Evolutionary conservation across 257 asterid species (phyloP).

Genomic region (Forsythia viridissima): DNA sequence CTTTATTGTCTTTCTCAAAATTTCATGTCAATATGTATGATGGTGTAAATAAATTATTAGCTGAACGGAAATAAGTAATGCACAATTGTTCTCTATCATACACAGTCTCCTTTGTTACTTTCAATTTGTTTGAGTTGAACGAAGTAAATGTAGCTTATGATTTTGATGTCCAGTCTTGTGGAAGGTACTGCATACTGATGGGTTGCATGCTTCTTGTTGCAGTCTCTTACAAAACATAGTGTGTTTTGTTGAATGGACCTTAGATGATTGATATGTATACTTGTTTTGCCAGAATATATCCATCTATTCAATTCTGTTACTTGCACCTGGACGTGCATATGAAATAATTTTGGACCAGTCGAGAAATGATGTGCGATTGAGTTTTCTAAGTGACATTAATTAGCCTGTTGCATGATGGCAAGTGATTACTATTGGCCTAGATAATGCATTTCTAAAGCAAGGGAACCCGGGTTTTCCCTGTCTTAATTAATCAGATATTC

Average conservation of each 20-base stretch:
- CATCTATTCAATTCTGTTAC: not conserved
- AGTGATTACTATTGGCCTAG: not conserved
- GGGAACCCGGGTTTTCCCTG: not conserved
- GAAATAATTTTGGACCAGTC: not conserved
- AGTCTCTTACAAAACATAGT: not conserved
- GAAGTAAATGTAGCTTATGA: not conserved
- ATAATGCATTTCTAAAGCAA: not conserved
- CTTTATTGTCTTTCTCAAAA: not conserved
- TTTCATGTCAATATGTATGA: not conserved
- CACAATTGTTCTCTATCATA: not conserved
- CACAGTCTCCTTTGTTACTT: not conserved
- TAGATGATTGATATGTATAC: not conserved
- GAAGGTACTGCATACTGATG: not conserved
- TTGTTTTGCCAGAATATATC: not conserved
- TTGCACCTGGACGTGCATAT: not conserved
- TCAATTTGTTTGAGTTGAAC: not conserved
- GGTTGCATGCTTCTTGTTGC: not conserved
- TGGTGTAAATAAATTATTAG: not conserved
- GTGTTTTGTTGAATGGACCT: not conserved
- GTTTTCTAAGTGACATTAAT: not conserved
- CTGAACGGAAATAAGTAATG: not conserved
- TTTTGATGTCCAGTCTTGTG: not conserved
- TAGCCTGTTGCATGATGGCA: not conserved
- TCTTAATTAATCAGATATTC: not conserved
- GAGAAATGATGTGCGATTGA: not conserved